Evolutionary conservation across 2,329 filamentous ascomycete genomes (phyloP).

Genomic region (Pyricularia sp.): DNA sequence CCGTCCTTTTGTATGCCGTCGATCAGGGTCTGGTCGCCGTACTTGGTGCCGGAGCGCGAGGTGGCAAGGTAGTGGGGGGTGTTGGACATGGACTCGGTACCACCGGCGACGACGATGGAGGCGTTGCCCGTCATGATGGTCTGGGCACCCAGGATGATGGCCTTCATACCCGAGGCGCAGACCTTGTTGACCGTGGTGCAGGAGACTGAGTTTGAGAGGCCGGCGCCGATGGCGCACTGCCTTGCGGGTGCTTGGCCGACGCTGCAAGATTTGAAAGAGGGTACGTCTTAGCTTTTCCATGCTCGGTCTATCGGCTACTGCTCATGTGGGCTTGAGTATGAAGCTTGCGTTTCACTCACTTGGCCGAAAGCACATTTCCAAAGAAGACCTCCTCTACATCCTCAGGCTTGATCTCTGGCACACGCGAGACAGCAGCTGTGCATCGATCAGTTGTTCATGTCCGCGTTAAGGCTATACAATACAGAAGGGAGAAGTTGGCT

Average conservation of each 20-base stretch:
- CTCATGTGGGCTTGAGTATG: background rate
- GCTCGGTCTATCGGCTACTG: slow-evolving; percentile 7
- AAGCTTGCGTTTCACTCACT: slow-evolving; percentile 40
- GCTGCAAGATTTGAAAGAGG: slow-evolving; percentile 20
- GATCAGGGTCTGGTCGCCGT: slow-evolving; percentile 76
- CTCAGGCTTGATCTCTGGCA: slow-evolving; percentile 72
- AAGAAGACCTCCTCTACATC: slow-evolving; percentile 96
- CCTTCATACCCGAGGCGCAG: slow-evolving; percentile 89
- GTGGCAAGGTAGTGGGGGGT: slow-evolving; percentile 86
- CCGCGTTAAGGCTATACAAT: background rate
- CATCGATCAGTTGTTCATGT: background rate
- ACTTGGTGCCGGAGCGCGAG: slow-evolving; percentile 81
- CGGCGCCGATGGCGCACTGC: slow-evolving; percentile 83
- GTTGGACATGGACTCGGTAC: slow-evolving; percentile 98
- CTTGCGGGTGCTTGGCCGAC: slow-evolving; percentile 92
- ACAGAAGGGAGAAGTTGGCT: slow-evolving; percentile 10
- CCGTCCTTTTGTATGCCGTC: slow-evolving; percentile 93
- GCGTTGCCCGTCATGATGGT: slow-evolving; percentile 96
- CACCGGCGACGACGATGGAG: slow-evolving; percentile 83
- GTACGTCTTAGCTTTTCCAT: background rate
- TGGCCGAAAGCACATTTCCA: slow-evolving; percentile 93
- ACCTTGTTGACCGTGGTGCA: slow-evolving; percentile 98
- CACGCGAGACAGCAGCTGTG: slow-evolving; percentile 66
- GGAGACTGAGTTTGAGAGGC: slow-evolving; percentile 65
- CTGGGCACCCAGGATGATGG: slow-evolving; percentile 85